phyloP scores from a whole-genome alignment of 768 basidiomycete genomes.

The Leccinum truebloodii region DNA sequence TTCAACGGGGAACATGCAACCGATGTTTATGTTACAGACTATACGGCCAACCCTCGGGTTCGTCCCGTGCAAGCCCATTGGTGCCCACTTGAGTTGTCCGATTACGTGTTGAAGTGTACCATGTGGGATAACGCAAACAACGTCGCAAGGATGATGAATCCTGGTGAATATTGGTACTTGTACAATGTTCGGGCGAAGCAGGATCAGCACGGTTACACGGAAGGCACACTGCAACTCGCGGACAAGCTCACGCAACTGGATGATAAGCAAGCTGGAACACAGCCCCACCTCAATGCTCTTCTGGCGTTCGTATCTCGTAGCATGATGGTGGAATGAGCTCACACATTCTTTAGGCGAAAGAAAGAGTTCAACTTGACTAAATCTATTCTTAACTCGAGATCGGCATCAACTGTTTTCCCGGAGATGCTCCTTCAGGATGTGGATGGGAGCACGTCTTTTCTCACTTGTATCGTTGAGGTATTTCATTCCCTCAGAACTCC shows the following conservation, averaged over 20 bases:
- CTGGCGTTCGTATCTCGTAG: conserved; percentile 44
- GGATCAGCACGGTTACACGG: conserved; percentile 42
- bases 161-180: conserved; percentile 53
- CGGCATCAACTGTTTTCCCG: conserved; percentile 35
- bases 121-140: conserved; percentile 56
- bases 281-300: conserved; percentile 46
- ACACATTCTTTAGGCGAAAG: conserved; percentile 46
- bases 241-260: conserved; percentile 48
- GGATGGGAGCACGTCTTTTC: conserved; percentile 40
- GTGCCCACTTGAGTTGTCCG: conserved; percentile 48
- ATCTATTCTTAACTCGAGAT: conserved; percentile 22
- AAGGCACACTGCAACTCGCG: conserved; percentile 52
- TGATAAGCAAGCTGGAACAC: conserved; percentile 36
- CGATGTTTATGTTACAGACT: conserved; percentile 66
- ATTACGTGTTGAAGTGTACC: conserved; percentile 52
- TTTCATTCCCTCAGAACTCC: conserved; percentile 2
- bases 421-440: conserved; percentile 52
- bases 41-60: conserved; percentile 46
- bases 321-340: conserved; percentile 2
- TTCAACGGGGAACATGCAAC: conserved; percentile 39
- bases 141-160: conserved; percentile 44
- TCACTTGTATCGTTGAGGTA: conserved; percentile 64
- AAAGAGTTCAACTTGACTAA: conserved; percentile 35
- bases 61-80: conserved; percentile 40
- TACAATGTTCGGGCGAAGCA: conserved; percentile 50